Conservation (phyloP, 306 rosid genomes). For the Malus sylvestris region DNA sequence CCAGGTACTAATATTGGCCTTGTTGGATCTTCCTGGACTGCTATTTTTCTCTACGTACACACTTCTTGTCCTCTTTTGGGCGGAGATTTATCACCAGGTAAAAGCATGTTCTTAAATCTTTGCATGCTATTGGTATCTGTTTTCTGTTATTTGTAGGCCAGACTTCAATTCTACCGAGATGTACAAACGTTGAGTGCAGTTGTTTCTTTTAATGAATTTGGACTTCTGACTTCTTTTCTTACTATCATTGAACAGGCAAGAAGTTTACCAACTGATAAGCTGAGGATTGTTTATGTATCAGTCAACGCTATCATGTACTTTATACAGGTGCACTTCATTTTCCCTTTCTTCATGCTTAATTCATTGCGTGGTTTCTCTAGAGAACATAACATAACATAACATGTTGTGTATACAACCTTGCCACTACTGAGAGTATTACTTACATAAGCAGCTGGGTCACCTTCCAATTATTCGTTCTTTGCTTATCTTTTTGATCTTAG, state of each 20-base stretch:
- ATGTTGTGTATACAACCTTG: neutral
- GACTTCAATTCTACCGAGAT: neutral
- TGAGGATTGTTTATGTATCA: conserved; percentile 58
- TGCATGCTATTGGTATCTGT: neutral
- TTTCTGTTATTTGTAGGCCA: neutral
- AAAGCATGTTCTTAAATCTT: conserved; percentile 14
- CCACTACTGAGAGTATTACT: neutral
- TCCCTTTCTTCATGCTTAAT: conserved; percentile 1
- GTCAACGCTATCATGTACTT: conserved; percentile 57
- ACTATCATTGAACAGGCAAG: conserved; percentile 57
- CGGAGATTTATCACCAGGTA: conserved; percentile 97
- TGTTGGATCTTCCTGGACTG: conserved; percentile 83
- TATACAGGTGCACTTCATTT: conserved; percentile 52
- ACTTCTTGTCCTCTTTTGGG: conserved; percentile 92
- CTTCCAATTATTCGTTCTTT: neutral
- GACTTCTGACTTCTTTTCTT: neutral
- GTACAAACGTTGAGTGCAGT: neutral
- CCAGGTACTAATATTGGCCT: conserved; percentile 59
- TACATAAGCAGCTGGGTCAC: conserved; percentile 1
- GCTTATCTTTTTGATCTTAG: conserved; percentile 1
- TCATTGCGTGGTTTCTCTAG: neutral
- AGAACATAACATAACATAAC: neutral
- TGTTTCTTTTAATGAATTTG: neutral
- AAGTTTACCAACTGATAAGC: conserved; percentile 83
- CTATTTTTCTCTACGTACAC: conserved; percentile 90